Base-by-base conservation (phyloP, 2,329 filamentous ascomycete genomes). In the Pestalotiopsis sp. region DNA sequence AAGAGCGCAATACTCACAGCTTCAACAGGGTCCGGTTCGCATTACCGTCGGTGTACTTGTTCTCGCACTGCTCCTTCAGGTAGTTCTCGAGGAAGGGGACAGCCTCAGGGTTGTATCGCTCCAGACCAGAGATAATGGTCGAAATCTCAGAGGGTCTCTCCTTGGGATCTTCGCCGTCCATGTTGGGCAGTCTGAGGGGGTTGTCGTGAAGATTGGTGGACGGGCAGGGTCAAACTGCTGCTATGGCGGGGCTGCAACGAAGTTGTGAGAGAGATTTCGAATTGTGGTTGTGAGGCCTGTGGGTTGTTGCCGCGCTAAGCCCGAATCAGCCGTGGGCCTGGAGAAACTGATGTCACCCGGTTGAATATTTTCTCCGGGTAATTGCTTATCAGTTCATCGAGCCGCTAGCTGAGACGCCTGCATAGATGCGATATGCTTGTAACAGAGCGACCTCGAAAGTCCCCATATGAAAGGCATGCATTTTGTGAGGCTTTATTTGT, bases 61-160 rank as follows among this genome's bases (percentile, higher is more conserved):
- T 91, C 83, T 98, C 95, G 87, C 96, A 99, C 85, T 99, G 96
- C 83, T 94, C 91, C 79, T 89, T 88, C 72, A 99, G 92, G 83
- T 99, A 99, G 81, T 93, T 92, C 87, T 99, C 95, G 82, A 99
- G 96, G 74, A 93, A 88, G 71, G 90, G 89, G 64, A 97, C 97
- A 65, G 96, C 97, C 86, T 99, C 96, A 57, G 96, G 96, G 83
- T 99, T 99, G 87, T 99, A 99, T 79, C 96, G 90, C 84, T 99
- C 96, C 73, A 99, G 93, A 76, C 96, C 95, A 84, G 95, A 97
- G 80, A 99, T 94, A 79, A 99, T 98, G 82, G 85, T 87, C 80
- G 94, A 92, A 83, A 99, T 97, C 82, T 96, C 91, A 75, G 96
- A 93, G 76, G 96, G 95, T 82, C 96, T 89, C 83, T 97, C 93